Evolutionary conservation across 257 asterid species (phyloP).

Genomic region (Nicotiana sylvestris): DNA sequence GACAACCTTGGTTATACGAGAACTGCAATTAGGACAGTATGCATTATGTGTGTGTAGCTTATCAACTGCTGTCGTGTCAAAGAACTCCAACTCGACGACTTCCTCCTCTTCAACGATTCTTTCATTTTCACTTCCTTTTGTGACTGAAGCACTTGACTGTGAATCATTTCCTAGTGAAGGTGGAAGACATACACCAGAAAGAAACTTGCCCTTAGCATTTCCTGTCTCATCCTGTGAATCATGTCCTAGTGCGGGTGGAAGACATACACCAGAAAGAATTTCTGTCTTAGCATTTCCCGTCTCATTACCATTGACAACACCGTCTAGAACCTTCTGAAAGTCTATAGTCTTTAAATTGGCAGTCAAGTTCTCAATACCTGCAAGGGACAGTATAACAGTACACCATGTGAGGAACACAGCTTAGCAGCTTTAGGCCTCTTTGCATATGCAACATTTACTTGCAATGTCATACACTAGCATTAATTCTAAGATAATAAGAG

Average conservation of each 20-base stretch:
- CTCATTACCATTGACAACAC: conserved; percentile 19
- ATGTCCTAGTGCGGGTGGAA: neutral
- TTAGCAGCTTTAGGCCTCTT: neutral
- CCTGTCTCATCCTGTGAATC: neutral
- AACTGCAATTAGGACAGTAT: conserved; percentile 57
- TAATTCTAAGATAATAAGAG: neutral
- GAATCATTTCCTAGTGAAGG: neutral
- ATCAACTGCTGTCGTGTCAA: conserved; percentile 36
- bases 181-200: neutral
- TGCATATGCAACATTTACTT: neutral
- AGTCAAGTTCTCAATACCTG: conserved; percentile 15
- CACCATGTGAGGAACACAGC: neutral
- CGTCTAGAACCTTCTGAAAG: conserved; percentile 23
- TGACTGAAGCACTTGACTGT: neutral
- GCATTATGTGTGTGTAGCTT: conserved; percentile 52
- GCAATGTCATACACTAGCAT: neutral
- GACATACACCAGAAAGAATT: neutral
- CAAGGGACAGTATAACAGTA: neutral
- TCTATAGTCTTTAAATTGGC: conserved; percentile 19
- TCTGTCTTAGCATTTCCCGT: neutral
- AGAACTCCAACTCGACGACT: conserved; percentile 52
- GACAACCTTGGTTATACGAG: conserved; percentile 49
- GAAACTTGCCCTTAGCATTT: neutral
- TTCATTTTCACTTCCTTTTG: conserved; percentile 11
- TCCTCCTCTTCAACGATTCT: conserved; percentile 38